Conservation (phyloP, 2,329 filamentous ascomycete genomes). For the Trichophyton simii region DNA sequence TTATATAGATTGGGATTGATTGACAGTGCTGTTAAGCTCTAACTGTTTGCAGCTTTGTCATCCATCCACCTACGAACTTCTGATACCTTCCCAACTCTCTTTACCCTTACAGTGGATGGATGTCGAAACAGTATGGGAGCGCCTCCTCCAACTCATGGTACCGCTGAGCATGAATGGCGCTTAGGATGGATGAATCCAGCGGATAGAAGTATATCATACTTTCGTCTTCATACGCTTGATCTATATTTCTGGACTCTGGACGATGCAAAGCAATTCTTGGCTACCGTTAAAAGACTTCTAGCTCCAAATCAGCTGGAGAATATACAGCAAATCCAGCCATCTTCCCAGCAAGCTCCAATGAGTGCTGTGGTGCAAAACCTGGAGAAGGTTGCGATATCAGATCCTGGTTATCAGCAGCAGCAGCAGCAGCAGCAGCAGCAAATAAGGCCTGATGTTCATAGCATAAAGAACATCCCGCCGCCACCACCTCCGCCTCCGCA, state of each 20-base stretch:
- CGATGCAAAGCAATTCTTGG: constrained; percentile 44
- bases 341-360: constrained; percentile 30
- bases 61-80: constrained; percentile 43
- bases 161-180: constrained; percentile 41
- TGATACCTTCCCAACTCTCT: constrained; percentile 47
- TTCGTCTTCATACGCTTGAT: constrained; percentile 47
- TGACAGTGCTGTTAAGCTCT: neutral
- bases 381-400: constrained; percentile 48
- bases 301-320: constrained; percentile 36
- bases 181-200: constrained; percentile 42
- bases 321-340: constrained; percentile 25
- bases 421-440: too few species aligned
- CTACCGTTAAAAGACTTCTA: constrained; percentile 30
- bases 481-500: constrained; percentile 14
- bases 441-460: neutral
- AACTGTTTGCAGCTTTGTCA: constrained; percentile 34
- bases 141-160: constrained; percentile 17
- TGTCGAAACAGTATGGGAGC: constrained; percentile 19
- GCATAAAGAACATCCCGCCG: constrained; percentile 8
- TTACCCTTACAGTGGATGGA: constrained; percentile 45
- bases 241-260: constrained; percentile 53
- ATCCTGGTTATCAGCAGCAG: constrained; percentile 31
- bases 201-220: constrained; percentile 34
- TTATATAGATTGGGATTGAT: neutral
- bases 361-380: constrained; percentile 52